Percentiles rank a stretch among this genome's conserved stretches.
These are phyloP conservation scores for Clonostachys byssicola DNA, from an alignment of 2,329 filamentous ascomycete genomes.

Conservation along the genomic window DNA sequence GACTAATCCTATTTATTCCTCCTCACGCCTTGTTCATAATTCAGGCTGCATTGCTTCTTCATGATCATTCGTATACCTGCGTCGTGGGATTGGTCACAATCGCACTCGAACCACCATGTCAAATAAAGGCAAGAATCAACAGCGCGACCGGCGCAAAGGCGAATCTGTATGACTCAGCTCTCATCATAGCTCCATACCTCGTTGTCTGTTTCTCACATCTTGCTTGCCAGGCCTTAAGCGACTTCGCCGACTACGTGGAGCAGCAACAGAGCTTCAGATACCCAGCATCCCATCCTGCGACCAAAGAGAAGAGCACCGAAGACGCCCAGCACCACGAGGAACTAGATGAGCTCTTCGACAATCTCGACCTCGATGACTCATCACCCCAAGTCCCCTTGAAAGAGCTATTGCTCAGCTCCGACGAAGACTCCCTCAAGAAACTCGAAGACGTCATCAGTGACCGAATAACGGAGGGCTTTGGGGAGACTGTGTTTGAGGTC, in stretches of 20 bases:
- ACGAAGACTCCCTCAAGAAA: slow-evolving; percentile 55
- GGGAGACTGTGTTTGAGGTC: slow-evolving; percentile 87
- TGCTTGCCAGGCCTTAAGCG: slow-evolving; percentile 65
- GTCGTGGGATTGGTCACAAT: slow-evolving; percentile 2
- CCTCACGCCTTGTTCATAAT: neutral
- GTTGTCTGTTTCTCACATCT: neutral
- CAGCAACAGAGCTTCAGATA: slow-evolving; percentile 79
- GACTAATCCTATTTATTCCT: neutral
- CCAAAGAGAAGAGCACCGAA: slow-evolving; percentile 12
- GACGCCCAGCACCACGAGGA: slow-evolving; percentile 64
- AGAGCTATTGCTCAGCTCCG: slow-evolving; percentile 65
- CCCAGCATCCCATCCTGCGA: slow-evolving; percentile 25
- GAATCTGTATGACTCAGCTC: slow-evolving; percentile 61
- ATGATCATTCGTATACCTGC: slow-evolving; percentile 19
- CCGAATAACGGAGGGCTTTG: slow-evolving; percentile 76
- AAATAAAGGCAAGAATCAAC: slow-evolving; percentile 52
- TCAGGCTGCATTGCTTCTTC: slow-evolving; percentile 2
- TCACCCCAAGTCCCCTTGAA: slow-evolving; percentile 66
- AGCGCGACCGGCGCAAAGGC: slow-evolving; percentile 79
- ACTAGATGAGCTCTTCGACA: slow-evolving; percentile 87
- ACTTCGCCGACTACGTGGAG: slow-evolving; percentile 97
- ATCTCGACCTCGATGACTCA: slow-evolving; percentile 74
- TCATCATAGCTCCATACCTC: too few relatives aligned
- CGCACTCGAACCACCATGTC: slow-evolving; percentile 37
- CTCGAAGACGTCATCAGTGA: slow-evolving; percentile 63